Percentiles rank a stretch among this genome's conserved stretches.
These are phyloP conservation scores for Daldinia sp. DNA, from an alignment of 2,329 filamentous ascomycete species.

Conservation along the genomic window DNA sequence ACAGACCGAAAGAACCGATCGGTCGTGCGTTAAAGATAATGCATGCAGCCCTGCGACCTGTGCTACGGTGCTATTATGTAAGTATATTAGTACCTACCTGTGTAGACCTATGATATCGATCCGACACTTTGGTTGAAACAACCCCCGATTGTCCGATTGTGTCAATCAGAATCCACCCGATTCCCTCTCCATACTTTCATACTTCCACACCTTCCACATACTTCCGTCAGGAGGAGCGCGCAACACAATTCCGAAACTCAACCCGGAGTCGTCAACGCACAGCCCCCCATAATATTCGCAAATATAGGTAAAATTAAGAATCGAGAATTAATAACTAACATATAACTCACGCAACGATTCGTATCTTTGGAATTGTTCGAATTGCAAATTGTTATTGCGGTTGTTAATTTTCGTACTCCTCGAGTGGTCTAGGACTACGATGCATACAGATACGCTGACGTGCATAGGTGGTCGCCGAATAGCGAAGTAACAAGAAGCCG, in stretches of 20 bases:
- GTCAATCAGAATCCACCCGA: conserved; percentile 22
- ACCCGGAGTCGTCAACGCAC: conserved; percentile 1
- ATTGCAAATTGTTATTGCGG: too few relatives aligned
- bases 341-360: neutral
- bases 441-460: neutral
- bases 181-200: conserved; percentile 7
- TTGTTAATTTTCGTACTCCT: neutral
- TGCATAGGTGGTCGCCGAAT: conserved; percentile 1
- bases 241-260: conserved; percentile 21
- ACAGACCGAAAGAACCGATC: conserved; percentile 5
- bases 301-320: neutral
- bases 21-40: conserved; percentile 18
- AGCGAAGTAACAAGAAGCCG: neutral
- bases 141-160: conserved; percentile 17
- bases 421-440: neutral
- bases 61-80: neutral
- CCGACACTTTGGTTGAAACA: conserved; percentile 30
- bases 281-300: conserved; percentile 10
- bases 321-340: neutral
- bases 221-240: conserved; percentile 8
- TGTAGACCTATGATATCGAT: conserved; percentile 14
- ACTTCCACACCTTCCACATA: neutral
- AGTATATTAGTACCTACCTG: too few relatives aligned
- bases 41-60: conserved; percentile 4
- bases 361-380: neutral